A percentile compares a stretch with the other conserved stretches of the same genome.
phyloP scores from a whole-genome alignment of 805 yeast species.

The Candida tallmaniae region DNA sequence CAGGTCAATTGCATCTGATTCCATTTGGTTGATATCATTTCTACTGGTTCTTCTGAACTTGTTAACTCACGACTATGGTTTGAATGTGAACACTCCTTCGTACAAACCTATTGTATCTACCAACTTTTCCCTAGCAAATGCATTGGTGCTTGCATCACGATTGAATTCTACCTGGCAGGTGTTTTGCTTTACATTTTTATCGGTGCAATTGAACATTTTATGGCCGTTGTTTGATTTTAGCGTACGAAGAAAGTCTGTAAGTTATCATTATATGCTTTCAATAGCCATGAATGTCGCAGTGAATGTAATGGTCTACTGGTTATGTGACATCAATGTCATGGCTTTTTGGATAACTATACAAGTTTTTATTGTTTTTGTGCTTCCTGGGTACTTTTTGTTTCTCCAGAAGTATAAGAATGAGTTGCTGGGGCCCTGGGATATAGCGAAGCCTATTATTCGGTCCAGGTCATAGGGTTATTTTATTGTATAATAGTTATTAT shows the following conservation, averaged over 20 bases:
- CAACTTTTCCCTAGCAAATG: constrained; percentile 77
- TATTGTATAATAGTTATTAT: no score
- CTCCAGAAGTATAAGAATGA: constrained; percentile 80
- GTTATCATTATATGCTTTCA: constrained; percentile 10
- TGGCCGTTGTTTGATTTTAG: constrained; percentile 67
- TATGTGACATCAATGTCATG: constrained; percentile 25
- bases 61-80: constrained; percentile 62
- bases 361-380: constrained; percentile 44
- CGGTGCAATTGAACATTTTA: constrained; percentile 66
- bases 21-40: constrained; percentile 88
- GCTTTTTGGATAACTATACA: constrained; percentile 50
- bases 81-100: constrained; percentile 29
- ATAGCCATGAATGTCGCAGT: constrained; percentile 20
- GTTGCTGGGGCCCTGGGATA: constrained; percentile 91
- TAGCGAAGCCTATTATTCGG: constrained; percentile 56
- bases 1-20: constrained; percentile 84
- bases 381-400: constrained; percentile 67
- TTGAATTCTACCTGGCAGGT: constrained; percentile 69
- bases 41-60: constrained; percentile 73
- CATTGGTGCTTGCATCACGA: constrained; percentile 88
- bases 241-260: constrained; percentile 36
- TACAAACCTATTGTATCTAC: constrained; percentile 64
- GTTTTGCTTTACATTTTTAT: constrained; percentile 74
- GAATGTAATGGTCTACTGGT: constrained; percentile 22
- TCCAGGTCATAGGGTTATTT: not conserved